Base-by-base conservation (phyloP, 257 asterid genomes). In the Nyctanthes arbortristis region DNA sequence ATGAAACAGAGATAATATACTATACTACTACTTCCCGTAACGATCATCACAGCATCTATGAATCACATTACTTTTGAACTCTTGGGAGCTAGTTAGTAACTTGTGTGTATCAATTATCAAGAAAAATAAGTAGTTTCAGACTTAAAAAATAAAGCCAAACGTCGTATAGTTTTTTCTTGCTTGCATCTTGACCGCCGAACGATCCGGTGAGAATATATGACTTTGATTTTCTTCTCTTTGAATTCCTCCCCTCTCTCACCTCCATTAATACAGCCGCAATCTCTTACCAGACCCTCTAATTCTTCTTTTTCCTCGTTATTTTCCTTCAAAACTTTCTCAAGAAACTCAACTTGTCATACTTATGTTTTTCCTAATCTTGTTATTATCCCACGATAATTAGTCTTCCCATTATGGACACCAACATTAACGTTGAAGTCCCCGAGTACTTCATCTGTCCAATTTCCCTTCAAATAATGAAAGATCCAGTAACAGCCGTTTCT, bases 391-490 rank as follows among this genome's bases (percentile, higher is more conserved):
- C n/a, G n/a, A n/a, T n/a, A n/a, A n/a, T n/a, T n/a, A 25, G 4
- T 28, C 5, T 1, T 20, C 5, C 22, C n/a, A n/a, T 24, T 7
- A 80, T 78, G 89, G 87, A 70, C 14, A 54, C 65, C 52, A 32
- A 18, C 10, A 35, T 5, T 24, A 22, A 5, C 3, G 13, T 59
- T 13, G 88, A 86, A 73, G 64, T 85, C n/a, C 96, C 95, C 0
- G 81, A 86, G 33, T 75, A 77, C 58, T 89, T 89, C 73, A 65
- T 85, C 36, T 89, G 96, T 31, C 91, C 91, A 0, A 85, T 87
- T 69, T 83, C 96, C 0, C 81, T 89, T 1, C 84, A 89, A 4
- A 81, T 83, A 64, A 89, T 87, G 94, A 81, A 80, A 67, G 93
- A 87, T 64, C 96, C 93, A 0, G 91, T 89, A 1, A 89, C 91